Percentiles rank a stretch among this genome's conserved stretches.
These are phyloP conservation scores for Camellia lanceoleosa DNA, from an alignment of 148 eudicot species.

Conservation along the genomic window DNA sequence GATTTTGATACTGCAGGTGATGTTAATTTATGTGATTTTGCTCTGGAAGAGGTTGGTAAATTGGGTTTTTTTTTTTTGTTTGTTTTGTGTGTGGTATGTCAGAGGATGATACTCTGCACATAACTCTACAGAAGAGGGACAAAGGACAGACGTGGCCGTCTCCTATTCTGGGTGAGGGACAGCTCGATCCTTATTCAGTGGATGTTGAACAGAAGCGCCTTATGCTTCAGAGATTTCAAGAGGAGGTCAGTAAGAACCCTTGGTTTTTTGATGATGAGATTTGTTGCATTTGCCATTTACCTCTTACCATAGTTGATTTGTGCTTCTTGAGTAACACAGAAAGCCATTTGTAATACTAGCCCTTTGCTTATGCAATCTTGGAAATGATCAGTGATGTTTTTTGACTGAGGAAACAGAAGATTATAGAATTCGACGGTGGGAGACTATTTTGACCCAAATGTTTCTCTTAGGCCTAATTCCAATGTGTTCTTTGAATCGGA, in stretches of 20 bases:
- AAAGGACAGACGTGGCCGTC: constrained; percentile 85
- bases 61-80: background rate
- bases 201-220: constrained; percentile 87
- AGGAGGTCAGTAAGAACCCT: constrained; percentile 54
- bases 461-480: no score
- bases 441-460: no score
- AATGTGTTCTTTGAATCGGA: no score
- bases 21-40: background rate
- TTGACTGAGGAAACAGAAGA: background rate
- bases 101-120: constrained; percentile 87
- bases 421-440: no score
- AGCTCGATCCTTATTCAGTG: constrained; percentile 71
- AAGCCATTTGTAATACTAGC: background rate
- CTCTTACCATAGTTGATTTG: background rate
- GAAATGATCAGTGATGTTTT: background rate
- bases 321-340: background rate
- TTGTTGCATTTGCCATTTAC: background rate
- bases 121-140: constrained; percentile 90
- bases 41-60: background rate
- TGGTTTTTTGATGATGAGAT: background rate
- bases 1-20: background rate
- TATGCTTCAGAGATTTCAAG: constrained; percentile 94
- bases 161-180: constrained; percentile 75
- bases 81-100: constrained; percentile 11
- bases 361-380: background rate